These are phyloP conservation scores for Kodamaea sagamina DNA, from an alignment of 805 yeast genomes.

Conservation along the genomic window DNA sequence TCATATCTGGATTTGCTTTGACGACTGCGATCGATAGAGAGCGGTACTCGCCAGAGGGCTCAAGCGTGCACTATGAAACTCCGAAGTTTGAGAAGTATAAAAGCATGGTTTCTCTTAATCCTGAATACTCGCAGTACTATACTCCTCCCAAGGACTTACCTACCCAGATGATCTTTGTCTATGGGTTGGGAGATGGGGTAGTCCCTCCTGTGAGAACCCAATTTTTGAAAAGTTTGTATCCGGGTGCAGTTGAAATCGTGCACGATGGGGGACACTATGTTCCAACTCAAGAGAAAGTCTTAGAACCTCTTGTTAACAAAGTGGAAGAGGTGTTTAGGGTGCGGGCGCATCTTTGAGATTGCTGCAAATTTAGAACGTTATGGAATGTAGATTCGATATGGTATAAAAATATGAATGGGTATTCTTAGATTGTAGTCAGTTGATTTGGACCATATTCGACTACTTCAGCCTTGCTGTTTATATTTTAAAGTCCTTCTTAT, in stretches of 20 bases:
- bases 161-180: conserved; percentile 31
- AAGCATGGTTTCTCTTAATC: conserved; percentile 21
- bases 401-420: too few species aligned
- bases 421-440: too few species aligned
- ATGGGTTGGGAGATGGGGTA: conserved; percentile 34
- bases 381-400: too few species aligned
- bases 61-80: conserved; percentile 16
- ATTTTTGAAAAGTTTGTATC: conserved; percentile 25
- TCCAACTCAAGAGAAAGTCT: conserved; percentile 22
- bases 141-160: conserved; percentile 10
- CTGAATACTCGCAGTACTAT: conserved; percentile 23
- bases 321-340: conserved; percentile 1
- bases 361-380: too few species aligned
- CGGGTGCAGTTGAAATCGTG: conserved; percentile 16
- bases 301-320: conserved; percentile 11
- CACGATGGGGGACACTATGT: conserved; percentile 44
- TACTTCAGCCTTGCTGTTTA: too few species aligned
- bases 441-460: too few species aligned
- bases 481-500: too few species aligned
- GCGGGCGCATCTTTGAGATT: too few species aligned
- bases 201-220: conserved; percentile 36
- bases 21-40: conserved; percentile 23
- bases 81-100: conserved; percentile 27
- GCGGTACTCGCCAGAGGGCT: not conserved
- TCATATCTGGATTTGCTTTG: conserved; percentile 40